Evolutionary conservation across 306 rosid genomes (phyloP), one percentile per base, ranked within the genome.

Genomic region (Abrus pulchellus): DNA sequence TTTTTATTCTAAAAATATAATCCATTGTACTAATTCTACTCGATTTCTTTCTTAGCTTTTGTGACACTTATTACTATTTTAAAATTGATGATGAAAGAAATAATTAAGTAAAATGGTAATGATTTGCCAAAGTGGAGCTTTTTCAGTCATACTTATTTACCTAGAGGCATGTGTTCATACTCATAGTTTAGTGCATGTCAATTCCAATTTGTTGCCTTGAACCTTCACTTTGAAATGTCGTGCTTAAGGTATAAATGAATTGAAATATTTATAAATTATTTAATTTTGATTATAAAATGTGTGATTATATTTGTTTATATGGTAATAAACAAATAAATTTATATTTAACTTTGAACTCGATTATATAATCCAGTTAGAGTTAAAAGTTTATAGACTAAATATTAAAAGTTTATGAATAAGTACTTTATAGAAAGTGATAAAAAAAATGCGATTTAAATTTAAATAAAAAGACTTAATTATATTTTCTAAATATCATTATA

Each of bases 71-170:
- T 47, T 62, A 9, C 45, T 14, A 45, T 47, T 43, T 45, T 61
- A 64, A 30, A 57, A 28, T 64, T 11, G 55, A 28, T 40, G 54
- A 52, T 65, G 27, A 74, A 49, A 44, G 57, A 65, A 74, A 59
- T 64, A 74, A 74, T 74, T 32, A 56, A 44, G 33, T 57, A 27
- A 75, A 67, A 75, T 47, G 44, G 71, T 28, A 68, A 82, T 67
- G 81, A 82, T 82, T 45, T 74, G 76, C 9, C 9, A 5, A 64
- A 67, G 85, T 67, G 80, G 69, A 45, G 75, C 76, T 81, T 81
- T 69, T 20, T 27, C 41, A 20, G 40, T 8, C 79, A 62, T 72
- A 55, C 74, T 80, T 63, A 56, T 80, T 72, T 61, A 49, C 50
- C 47, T 32, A 63, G 47, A 72, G 67, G 40, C 74, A 72, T 63